Percentiles rank a stretch among this genome's conserved stretches.
Conservation (phyloP, 2,329 filamentous ascomycete species). For the Xylaria sp. region DNA sequence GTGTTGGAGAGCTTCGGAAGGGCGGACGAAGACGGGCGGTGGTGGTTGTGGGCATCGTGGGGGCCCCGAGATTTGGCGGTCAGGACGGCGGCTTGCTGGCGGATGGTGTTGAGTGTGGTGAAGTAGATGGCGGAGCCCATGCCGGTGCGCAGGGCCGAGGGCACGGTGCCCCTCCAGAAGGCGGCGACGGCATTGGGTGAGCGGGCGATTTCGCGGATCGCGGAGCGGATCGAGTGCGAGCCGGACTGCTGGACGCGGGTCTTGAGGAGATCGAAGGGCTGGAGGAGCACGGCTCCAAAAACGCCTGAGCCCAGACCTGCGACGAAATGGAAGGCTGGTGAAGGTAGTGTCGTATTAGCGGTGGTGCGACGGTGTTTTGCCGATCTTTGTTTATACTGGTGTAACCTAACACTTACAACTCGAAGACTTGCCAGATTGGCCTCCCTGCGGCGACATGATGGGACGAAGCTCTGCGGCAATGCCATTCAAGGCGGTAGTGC, state of each 20-base stretch:
- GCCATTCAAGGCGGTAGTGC: slow-evolving; percentile 28
- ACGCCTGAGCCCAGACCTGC: slow-evolving; percentile 90
- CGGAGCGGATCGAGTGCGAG: slow-evolving; percentile 73
- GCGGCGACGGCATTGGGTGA: slow-evolving; percentile 72
- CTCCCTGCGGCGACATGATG: slow-evolving; percentile 42
- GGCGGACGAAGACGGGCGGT: slow-evolving; percentile 67
- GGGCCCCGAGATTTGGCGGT: slow-evolving; percentile 39
- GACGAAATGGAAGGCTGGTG: slow-evolving; percentile 81
- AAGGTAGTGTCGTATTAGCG: slow-evolving; percentile 4
- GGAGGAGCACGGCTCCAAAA: slow-evolving; percentile 87
- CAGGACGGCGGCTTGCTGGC: slow-evolving; percentile 68
- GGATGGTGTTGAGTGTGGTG: slow-evolving; percentile 83
- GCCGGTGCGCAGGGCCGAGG: slow-evolving; percentile 92
- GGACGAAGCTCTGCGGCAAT: slow-evolving; percentile 30
- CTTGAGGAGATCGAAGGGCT: slow-evolving; percentile 96
- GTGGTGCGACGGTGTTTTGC: not conserved
- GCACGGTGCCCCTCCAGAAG: slow-evolving; percentile 92
- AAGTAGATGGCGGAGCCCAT: slow-evolving; percentile 96
- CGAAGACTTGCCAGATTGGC: slow-evolving; percentile 42
- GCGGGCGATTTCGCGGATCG: slow-evolving; percentile 75
- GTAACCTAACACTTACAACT: slow-evolving; percentile 41
- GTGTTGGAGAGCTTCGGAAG: slow-evolving; percentile 85
- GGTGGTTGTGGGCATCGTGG: slow-evolving; percentile 23
- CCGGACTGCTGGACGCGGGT: slow-evolving; percentile 93
- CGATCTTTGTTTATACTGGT: not conserved